These are phyloP conservation scores for Jimgerdemannia lactiflua DNA, from an alignment of 192 early-diverging fungal genomes.

Conservation along the genomic window DNA sequence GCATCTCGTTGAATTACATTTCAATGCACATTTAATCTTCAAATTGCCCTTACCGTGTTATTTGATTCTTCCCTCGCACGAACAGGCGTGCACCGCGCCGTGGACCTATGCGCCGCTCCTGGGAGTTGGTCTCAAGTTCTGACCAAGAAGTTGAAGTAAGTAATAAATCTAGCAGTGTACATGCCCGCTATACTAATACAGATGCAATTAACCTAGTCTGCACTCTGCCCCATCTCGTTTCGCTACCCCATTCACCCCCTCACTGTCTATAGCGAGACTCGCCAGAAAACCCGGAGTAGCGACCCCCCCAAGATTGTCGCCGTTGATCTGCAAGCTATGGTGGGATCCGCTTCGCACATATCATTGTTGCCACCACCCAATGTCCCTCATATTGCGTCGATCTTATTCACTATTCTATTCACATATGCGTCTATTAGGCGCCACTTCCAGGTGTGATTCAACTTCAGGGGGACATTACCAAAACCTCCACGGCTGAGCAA, in stretches of 20 bases:
- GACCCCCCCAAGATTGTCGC: constrained; percentile 83
- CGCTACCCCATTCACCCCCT: not conserved
- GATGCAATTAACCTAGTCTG: too few species aligned
- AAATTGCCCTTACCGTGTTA: not conserved
- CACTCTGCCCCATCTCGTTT: too few species aligned
- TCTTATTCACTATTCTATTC: not conserved
- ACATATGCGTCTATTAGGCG: constrained; percentile 43
- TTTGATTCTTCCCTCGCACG: not conserved
- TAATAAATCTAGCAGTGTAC: not conserved
- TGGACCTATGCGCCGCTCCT: constrained; percentile 97
- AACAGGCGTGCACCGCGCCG: constrained; percentile 75
- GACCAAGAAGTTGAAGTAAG: constrained; percentile 57
- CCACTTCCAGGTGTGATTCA: constrained; percentile 91
- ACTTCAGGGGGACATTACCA: constrained; percentile 98
- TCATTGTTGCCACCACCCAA: not conserved
- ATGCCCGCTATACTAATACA: not conserved
- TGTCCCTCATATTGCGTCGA: not conserved
- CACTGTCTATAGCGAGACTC: constrained; percentile 41
- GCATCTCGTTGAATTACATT: not conserved
- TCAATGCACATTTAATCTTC: not conserved
- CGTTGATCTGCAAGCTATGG: constrained; percentile 96
- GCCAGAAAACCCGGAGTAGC: constrained; percentile 32
- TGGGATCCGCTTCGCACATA: constrained; percentile 18
- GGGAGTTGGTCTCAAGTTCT: constrained; percentile 98
- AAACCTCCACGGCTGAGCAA: constrained; percentile 85